Conservation (phyloP, 352 stramenopile species). For the Phytophthora cactorum region DNA sequence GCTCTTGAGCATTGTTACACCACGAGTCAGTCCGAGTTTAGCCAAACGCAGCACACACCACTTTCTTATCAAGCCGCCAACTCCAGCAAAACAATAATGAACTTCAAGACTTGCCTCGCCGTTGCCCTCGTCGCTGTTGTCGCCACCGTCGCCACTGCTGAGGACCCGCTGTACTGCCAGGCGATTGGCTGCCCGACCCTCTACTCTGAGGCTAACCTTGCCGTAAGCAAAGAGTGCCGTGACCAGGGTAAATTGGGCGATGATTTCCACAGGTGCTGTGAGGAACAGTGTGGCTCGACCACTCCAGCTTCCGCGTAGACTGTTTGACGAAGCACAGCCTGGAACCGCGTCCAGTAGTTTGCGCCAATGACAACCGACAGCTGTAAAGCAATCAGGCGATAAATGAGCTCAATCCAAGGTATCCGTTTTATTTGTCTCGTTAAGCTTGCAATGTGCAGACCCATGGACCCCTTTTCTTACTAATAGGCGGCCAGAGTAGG, state of each 20-base stretch:
- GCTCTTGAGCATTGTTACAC: slow-evolving; percentile 1
- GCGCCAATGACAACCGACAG: too few species aligned
- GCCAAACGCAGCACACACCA: slow-evolving; percentile 5
- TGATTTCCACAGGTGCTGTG: too few species aligned
- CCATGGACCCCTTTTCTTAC: not conserved
- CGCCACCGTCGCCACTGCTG: slow-evolving; percentile 18
- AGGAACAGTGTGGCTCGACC: not conserved
- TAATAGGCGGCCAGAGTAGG: too few species aligned
- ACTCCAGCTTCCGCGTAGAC: too few species aligned
- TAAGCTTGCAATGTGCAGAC: not conserved
- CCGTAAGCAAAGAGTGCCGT: slow-evolving; percentile 21
- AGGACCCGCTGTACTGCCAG: slow-evolving; percentile 23
- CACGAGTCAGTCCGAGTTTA: slow-evolving; percentile 32
- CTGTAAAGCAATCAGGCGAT: not conserved
- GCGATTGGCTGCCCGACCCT: slow-evolving; percentile 9
- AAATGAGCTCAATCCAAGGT: slow-evolving; percentile 12
- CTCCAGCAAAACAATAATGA: slow-evolving; percentile 26
- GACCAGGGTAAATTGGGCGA: not conserved
- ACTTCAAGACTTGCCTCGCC: slow-evolving; percentile 30
- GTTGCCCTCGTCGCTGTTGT: slow-evolving; percentile 19
- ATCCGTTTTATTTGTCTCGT: slow-evolving; percentile 13
- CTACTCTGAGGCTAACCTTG: slow-evolving; percentile 25
- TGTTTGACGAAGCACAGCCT: too few species aligned
- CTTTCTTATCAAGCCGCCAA: not conserved
- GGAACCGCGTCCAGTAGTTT: too few species aligned